Base-by-base conservation (phyloP, 352 stramenopile species). In the Achlya hypogyna region DNA sequence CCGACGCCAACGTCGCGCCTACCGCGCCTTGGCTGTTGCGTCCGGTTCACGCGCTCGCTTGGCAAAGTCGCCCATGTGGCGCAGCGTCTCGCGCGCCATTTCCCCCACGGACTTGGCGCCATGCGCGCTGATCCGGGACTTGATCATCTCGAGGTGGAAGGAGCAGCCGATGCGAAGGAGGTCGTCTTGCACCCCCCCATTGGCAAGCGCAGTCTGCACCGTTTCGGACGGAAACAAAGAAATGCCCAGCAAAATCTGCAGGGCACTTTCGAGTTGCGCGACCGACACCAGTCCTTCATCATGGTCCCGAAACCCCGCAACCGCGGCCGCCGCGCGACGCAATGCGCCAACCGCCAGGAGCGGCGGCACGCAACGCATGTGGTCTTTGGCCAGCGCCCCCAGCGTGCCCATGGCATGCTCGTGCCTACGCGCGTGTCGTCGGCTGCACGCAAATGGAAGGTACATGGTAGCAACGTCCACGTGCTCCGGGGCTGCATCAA, bases 21-120 rank as follows among this genome's bases (percentile, higher is more conserved):
- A n/a, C n/a, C n/a, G n/a, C n/a, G n/a, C n/a, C n/a, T n/a, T n/a
- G n/a, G n/a, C n/a, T n/a, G n/a, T n/a, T n/a, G n/a, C n/a, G n/a
- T n/a, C n/a, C n/a, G n/a, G 42, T 22, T 49, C 22, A 49, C 42
- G 22, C 22, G 18, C 12, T 63, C 29, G 42, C 0, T 62, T 59
- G 38, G 42, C 60, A 29, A 59, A 67, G n/a, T 67, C 51, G 40
- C 60, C 51, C 60, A 67, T 58, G 51, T 67, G 60, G 4, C 60
- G 60, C 35, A 67, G 28, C 22, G 60, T 58, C 25, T 67, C 60
- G 14, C 60, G 60, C n/a, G 60, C 60, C 18, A 67, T 29, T 67
- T 67, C 60, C 10, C 60, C 60, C 32, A 67, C 9, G 16, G 60
- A 67, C 28, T 67, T 67, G 18, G 23, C 32, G 25, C 60, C 42